Evolutionary conservation across 2,329 filamentous ascomycete species (phyloP).

Genomic region (Neoascochyta sp.): DNA sequence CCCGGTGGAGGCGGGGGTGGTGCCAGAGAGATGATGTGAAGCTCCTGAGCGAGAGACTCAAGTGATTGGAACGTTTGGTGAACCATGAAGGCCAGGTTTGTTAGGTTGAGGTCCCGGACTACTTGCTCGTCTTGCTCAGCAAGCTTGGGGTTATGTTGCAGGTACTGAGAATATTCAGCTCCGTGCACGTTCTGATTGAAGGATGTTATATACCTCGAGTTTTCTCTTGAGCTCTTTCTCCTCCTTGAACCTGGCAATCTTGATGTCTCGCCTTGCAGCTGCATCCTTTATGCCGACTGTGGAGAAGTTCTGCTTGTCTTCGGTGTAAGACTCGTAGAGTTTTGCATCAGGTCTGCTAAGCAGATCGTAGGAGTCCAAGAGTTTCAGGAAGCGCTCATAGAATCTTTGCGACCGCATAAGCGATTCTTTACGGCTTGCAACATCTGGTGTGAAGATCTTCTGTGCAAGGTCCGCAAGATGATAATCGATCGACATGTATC

Average conservation of each 20-base stretch:
- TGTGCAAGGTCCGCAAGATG: constrained; percentile 76
- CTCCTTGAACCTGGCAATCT: constrained; percentile 78
- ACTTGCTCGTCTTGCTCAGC: constrained; percentile 77
- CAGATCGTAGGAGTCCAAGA: constrained; percentile 74
- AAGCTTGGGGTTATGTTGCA: constrained; percentile 56
- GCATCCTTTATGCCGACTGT: constrained; percentile 65
- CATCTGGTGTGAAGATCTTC: constrained; percentile 58
- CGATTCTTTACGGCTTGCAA: constrained; percentile 52
- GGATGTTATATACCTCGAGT: constrained; percentile 57
- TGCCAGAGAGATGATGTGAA: constrained; percentile 74
- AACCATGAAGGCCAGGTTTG: constrained; percentile 67
- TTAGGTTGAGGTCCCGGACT: constrained; percentile 73
- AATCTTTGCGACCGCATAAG: constrained; percentile 63
- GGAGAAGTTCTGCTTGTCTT: constrained; percentile 69
- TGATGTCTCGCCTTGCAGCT: constrained; percentile 69
- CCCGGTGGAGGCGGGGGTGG: constrained; percentile 52
- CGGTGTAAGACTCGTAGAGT: constrained; percentile 68
- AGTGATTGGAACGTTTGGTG: constrained; percentile 82
- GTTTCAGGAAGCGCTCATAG: constrained; percentile 75
- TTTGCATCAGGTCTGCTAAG: constrained; percentile 62
- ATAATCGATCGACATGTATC: constrained; percentile 73
- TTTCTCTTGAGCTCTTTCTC: constrained; percentile 83
- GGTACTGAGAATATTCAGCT: constrained; percentile 49
- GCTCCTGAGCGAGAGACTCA: constrained; percentile 81
- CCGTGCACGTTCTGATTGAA: constrained; percentile 2